phyloP scores from a whole-genome alignment of 2,329 filamentous ascomycete species.

The Trematosphaeria pertusa region DNA sequence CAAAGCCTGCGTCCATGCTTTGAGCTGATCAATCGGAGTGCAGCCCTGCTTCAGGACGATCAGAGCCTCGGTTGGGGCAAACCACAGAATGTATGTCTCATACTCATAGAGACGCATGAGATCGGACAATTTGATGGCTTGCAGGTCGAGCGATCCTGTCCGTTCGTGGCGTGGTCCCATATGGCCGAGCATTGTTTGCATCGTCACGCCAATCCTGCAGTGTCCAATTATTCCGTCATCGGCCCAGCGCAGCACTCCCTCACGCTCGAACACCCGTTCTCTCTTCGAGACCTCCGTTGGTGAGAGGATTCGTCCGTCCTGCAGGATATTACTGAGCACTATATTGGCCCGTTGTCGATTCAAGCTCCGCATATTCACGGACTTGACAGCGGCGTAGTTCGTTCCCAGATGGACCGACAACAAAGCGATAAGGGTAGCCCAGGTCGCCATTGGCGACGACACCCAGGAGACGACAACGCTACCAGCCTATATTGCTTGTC shows the following conservation, averaged over 20 bases:
- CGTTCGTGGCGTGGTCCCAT: constrained; percentile 31
- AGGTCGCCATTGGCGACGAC: constrained; percentile 74
- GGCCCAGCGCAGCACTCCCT: constrained; percentile 69
- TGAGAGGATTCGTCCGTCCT: constrained; percentile 58
- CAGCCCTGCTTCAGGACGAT: constrained; percentile 71
- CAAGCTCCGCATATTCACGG: constrained; percentile 82
- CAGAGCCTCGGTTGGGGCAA: constrained; percentile 54
- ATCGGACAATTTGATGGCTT: constrained; percentile 51
- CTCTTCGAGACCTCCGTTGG: constrained; percentile 69
- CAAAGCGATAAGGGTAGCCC: constrained; percentile 73
- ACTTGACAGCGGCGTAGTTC: constrained; percentile 85
- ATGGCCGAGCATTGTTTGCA: constrained; percentile 46
- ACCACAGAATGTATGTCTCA: constrained; percentile 69
- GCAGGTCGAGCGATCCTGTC: constrained; percentile 35
- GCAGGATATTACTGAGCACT: constrained; percentile 64
- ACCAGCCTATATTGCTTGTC: constrained; percentile 61
- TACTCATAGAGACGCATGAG: constrained; percentile 60
- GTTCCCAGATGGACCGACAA: constrained; percentile 79
- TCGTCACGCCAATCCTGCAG: constrained; percentile 61
- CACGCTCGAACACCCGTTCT: constrained; percentile 67
- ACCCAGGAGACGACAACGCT: constrained; percentile 81
- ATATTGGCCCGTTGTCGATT: constrained; percentile 88
- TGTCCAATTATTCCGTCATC: constrained; percentile 57
- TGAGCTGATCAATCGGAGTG: constrained; percentile 59
- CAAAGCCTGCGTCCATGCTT: constrained; percentile 69